These are phyloP conservation scores for Suhomyces ambrosiae DNA, from an alignment of 1,139 yeast species.

Conservation along the genomic window DNA sequence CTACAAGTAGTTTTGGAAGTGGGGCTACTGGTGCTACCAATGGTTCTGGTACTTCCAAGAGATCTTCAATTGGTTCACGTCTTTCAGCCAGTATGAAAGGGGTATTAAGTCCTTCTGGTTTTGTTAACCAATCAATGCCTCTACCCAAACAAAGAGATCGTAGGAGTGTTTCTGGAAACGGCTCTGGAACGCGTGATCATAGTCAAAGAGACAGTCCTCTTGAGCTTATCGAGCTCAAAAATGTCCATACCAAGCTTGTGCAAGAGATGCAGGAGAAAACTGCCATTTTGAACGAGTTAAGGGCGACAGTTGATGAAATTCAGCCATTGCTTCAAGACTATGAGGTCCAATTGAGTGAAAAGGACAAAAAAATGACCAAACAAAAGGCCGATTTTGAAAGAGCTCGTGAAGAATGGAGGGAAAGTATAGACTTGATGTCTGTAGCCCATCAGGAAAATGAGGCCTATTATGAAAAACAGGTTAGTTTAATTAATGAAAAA, in stretches of 20 bases:
- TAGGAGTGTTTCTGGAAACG: constrained; percentile 6
- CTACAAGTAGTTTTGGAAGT: constrained; percentile 3
- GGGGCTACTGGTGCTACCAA: constrained; percentile 2
- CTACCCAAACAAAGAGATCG: constrained; percentile 11
- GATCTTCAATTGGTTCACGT: constrained; percentile 16
- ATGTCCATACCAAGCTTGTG: constrained; percentile 26
- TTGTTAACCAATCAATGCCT: constrained; percentile 8
- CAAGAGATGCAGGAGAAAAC: constrained; percentile 39
- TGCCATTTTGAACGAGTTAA: constrained; percentile 42
- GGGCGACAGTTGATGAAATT: constrained; percentile 45
- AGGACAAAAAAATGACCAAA: constrained; percentile 46
- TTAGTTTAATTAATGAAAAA: constrained; percentile 20
- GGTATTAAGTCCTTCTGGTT: constrained; percentile 15
- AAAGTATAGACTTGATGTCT: constrained; percentile 56
- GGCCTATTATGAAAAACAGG: constrained; percentile 33
- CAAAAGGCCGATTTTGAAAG: constrained; percentile 50
- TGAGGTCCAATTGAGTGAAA: constrained; percentile 43
- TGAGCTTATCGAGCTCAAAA: constrained; percentile 16
- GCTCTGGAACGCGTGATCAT: constrained; percentile 8
- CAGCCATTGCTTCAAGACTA: constrained; percentile 50
- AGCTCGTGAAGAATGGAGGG: constrained; percentile 60
- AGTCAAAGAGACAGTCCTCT: constrained; percentile 16
- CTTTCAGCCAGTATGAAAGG: constrained; percentile 16
- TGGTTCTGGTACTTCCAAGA: constrained; percentile 6
- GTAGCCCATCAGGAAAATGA: constrained; percentile 47